Evolutionary conservation across 305 asterid species (phyloP).

Genomic region (Striga hermonthica): DNA sequence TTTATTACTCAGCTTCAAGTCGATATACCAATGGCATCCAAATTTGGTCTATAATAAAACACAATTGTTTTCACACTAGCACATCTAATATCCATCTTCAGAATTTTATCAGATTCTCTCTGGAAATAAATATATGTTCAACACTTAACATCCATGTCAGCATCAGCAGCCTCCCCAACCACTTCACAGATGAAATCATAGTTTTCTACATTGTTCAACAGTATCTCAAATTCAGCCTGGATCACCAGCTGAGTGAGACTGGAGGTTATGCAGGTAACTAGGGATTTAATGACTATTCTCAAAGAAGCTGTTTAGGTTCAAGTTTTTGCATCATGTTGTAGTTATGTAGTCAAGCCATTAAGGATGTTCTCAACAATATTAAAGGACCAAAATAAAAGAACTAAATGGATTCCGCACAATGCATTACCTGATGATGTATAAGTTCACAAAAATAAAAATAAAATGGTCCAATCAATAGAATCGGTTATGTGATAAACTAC

Average conservation of each 20-base stretch:
- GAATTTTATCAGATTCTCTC: not conserved
- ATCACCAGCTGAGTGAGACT: not conserved
- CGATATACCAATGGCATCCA: not conserved
- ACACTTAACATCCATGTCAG: conserved; percentile 2
- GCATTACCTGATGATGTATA: not conserved
- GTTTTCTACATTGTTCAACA: conserved; percentile 4
- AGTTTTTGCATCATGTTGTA: not conserved
- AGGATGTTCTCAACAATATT: conserved; percentile 3
- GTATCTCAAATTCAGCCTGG: conserved; percentile 1
- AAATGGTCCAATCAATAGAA: conserved; percentile 17
- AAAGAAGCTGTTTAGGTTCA: not conserved
- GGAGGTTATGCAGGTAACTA: conserved; percentile 7
- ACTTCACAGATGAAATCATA: not conserved
- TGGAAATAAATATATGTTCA: not conserved
- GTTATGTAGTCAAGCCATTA: not conserved
- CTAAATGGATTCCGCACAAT: not conserved
- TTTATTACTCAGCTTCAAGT: not conserved
- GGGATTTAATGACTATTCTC: not conserved
- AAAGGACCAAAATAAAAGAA: conserved; percentile 11
- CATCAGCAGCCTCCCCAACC: not conserved
- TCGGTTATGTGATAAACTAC: conserved; percentile 10
- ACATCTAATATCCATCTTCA: not conserved
- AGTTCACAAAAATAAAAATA: conserved; percentile 11
- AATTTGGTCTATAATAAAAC: not conserved
- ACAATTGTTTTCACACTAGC: not conserved